A percentile compares a stretch with the other conserved stretches of the same genome.
Conservation (phyloP, 257 asterid species). For the Verbascum thapsus region DNA sequence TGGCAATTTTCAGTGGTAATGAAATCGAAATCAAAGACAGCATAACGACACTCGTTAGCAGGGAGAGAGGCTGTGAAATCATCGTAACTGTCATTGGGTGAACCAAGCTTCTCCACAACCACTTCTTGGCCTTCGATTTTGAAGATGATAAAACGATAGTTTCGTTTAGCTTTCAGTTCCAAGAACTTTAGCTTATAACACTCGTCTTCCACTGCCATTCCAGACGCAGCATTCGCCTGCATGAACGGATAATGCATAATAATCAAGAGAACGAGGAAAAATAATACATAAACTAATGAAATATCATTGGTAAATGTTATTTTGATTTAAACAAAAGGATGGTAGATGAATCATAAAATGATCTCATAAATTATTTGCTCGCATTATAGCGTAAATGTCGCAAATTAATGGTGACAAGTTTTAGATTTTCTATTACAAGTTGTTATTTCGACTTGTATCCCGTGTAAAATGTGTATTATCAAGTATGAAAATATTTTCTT, state of each 20-base stretch:
- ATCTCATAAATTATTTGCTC: no score
- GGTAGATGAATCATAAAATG: no score
- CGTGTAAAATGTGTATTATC: no score
- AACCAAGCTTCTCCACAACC: constrained; percentile 37
- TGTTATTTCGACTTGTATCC: no score
- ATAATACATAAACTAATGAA: neutral
- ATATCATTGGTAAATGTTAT: neutral
- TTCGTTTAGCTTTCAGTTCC: constrained; percentile 33
- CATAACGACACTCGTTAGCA: constrained; percentile 32
- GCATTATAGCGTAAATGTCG: no score
- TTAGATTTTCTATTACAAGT: no score
- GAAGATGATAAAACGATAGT: constrained; percentile 33
- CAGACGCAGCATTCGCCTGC: constrained; percentile 34
- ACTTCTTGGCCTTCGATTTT: constrained; percentile 33
- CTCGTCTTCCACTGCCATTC: constrained; percentile 35
- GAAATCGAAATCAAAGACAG: constrained; percentile 39
- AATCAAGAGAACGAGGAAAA: neutral
- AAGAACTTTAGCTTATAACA: constrained; percentile 35
- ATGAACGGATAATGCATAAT: neutral
- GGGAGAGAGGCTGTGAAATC: constrained; percentile 34
- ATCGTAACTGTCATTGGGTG: constrained; percentile 19
- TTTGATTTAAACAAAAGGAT: neutral
- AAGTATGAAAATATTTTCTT: no score
- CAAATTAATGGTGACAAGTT: no score
- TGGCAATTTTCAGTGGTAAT: constrained; percentile 35